Conservation (phyloP, 179 eudicot species). For the Camellia oleifera region DNA sequence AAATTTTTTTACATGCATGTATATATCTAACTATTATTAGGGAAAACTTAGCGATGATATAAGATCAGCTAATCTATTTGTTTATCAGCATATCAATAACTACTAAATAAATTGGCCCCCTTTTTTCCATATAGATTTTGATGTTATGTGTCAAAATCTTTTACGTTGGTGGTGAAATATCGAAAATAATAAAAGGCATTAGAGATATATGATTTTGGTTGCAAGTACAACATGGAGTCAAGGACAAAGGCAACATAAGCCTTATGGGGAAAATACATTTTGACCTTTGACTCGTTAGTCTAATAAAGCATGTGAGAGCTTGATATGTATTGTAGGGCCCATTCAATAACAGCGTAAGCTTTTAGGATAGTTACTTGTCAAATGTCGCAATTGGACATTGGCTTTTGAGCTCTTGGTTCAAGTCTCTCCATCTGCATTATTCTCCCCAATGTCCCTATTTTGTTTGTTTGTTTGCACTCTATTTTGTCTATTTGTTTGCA, state of each 20-base stretch:
- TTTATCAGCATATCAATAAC: not conserved
- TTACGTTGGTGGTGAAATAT: not conserved
- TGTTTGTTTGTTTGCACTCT: not conserved
- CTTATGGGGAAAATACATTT: not conserved
- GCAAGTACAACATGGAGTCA: not conserved
- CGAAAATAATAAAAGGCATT: not conserved
- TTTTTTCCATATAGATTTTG: not conserved
- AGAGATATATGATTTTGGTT: not conserved
- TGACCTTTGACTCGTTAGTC: not conserved
- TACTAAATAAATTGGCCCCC: not conserved
- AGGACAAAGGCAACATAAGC: not conserved
- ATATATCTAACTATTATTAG: not conserved
- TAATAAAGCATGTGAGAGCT: not conserved
- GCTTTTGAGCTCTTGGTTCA: not conserved
- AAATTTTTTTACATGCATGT: conserved; percentile 6
- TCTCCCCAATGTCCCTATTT: not conserved
- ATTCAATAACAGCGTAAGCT: not conserved
- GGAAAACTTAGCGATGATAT: not conserved
- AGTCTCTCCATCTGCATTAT: not conserved
- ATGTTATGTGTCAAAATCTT: too few relatives aligned
- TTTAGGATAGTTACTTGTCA: not conserved
- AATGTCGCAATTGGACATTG: not conserved
- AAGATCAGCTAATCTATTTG: not conserved
- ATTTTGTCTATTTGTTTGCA: not conserved
- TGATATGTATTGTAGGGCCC: not conserved